Evolutionary conservation across 352 stramenopile species (phyloP).

Genomic region (Phytophthora colocasiae): DNA sequence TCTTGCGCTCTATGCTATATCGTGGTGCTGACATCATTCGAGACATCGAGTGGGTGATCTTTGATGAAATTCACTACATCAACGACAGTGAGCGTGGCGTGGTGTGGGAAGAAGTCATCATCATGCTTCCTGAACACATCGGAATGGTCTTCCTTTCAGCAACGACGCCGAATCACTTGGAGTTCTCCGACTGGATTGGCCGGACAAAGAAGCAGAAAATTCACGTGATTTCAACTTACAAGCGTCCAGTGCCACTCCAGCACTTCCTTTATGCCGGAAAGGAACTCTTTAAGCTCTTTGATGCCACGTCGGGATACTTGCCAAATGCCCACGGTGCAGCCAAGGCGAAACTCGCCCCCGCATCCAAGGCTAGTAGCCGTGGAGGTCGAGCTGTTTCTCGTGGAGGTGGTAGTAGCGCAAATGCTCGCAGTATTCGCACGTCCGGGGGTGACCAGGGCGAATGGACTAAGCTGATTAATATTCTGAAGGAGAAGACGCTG

Average conservation of each 20-base stretch:
- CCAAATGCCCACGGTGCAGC: constrained; percentile 61
- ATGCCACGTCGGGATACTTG: constrained; percentile 62
- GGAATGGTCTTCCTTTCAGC: constrained; percentile 98
- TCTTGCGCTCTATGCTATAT: constrained; percentile 97
- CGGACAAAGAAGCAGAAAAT: constrained; percentile 96
- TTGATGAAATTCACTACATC: constrained; percentile 99
- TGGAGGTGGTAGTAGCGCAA: constrained; percentile 52
- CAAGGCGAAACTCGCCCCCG: constrained; percentile 72
- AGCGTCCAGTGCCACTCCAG: constrained; percentile 96
- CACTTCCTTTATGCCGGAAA: constrained; percentile 96
- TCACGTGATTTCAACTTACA: constrained; percentile 97
- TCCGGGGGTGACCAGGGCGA: constrained; percentile 80
- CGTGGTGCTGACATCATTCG: constrained; percentile 96
- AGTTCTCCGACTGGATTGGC: constrained; percentile 99
- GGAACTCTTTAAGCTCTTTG: constrained; percentile 91
- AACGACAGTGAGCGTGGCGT: constrained; percentile 98
- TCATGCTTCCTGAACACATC: constrained; percentile 97
- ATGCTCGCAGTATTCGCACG: constrained; percentile 55
- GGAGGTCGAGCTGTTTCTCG: constrained; percentile 31
- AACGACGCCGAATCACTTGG: constrained; percentile 98
- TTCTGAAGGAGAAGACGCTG: constrained; percentile 91
- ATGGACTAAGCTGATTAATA: constrained; percentile 90
- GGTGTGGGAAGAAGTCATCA: constrained; percentile 98
- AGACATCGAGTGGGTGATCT: constrained; percentile 98
- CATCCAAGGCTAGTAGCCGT: constrained; percentile 50